Percentiles rank a stretch among this genome's conserved stretches.
These are phyloP conservation scores for Luffa aegyptiaca DNA, from an alignment of 306 rosid genomes.

Conservation along the genomic window DNA sequence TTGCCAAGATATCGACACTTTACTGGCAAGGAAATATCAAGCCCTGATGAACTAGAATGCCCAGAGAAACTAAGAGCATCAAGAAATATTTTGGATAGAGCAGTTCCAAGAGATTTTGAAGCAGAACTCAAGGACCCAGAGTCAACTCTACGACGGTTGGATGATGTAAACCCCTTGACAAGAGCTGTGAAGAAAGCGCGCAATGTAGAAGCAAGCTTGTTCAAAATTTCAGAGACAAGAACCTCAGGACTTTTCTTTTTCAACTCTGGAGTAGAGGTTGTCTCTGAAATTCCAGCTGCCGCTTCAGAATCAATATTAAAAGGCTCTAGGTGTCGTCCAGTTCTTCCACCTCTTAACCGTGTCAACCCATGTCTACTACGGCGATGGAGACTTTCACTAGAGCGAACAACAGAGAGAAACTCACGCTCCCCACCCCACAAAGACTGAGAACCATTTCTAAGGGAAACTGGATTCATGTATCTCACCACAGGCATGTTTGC, in stretches of 20 bases:
- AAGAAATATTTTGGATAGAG: conserved; percentile 66
- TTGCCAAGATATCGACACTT: conserved; percentile 95
- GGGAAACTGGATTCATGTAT: conserved; percentile 73
- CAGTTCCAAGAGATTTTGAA: conserved; percentile 89
- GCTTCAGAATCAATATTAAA: conserved; percentile 66
- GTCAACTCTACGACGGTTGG: conserved; percentile 88
- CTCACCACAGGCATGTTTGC: conserved; percentile 66
- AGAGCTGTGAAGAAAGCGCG: conserved; percentile 89
- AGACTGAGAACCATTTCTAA: conserved; percentile 71
- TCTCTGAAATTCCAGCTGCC: conserved; percentile 43
- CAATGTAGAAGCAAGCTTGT: conserved; percentile 70
- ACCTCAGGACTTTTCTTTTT: conserved; percentile 94
- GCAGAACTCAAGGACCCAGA: conserved; percentile 72
- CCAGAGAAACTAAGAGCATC: conserved; percentile 90
- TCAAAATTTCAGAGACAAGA: conserved; percentile 66
- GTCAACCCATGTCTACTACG: conserved; percentile 74
- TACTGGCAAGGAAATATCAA: conserved; percentile 59
- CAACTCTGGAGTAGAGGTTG: conserved; percentile 59
- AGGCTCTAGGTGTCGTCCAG: conserved; percentile 72
- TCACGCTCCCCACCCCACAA: conserved; percentile 88
- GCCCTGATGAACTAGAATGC: conserved; percentile 53
- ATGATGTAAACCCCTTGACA: conserved; percentile 86
- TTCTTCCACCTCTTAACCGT: conserved; percentile 87
- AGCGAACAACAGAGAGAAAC: conserved; percentile 80
- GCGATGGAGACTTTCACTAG: conserved; percentile 87